Base-by-base conservation (phyloP, 2,329 filamentous ascomycete genomes). In the Microcyclospora tardicrescens region DNA sequence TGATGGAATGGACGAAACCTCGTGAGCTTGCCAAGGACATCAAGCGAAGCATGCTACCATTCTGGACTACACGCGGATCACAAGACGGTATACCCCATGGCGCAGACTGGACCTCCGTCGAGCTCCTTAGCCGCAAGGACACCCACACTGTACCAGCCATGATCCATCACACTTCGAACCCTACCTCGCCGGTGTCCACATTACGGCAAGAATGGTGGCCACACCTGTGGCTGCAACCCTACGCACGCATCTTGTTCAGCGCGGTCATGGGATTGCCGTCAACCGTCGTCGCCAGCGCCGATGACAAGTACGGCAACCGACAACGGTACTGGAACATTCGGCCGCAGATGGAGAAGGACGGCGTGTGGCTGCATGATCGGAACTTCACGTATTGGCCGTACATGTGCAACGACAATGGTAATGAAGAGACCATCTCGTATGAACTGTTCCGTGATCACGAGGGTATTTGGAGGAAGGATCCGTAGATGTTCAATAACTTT, bases 121-220 rank as follows among this genome's bases (percentile, higher is more conserved):
- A 41, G n/a, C 41, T 49, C 2, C 44, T 46, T 32, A 47, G 45
- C 15, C 40, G 48, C 19, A 28, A 48, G 15, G 46, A 46, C 13
- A 30, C 45, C 28, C 41, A 45, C 28, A 38, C 34, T 3, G 35
- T 50, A 11, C 47, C 47, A 9, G 41, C 42, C 35, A 50, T 50
- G 42, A 40, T 48, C 13, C 44, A 50, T 34, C 44, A 45, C 28
- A 50, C 48, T 8, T 44, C 41, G 28, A 42, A 44, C 36, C 47
- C 44, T 28, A 16, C 8, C 9, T 40, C 38, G 2, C 19, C 19
- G 5, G 19, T 24, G 19, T 24, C 19, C 19, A 5, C 19, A 24
- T 8, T 24, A 24, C 42, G 47, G 13, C 40, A 50, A 19, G 9
- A 16, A 2, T 34, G 41, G 16, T 50, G 47, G 47, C 27, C 38